Conservation (phyloP, 1,284 basidiomycete species). For the Mycena citricolor region DNA sequence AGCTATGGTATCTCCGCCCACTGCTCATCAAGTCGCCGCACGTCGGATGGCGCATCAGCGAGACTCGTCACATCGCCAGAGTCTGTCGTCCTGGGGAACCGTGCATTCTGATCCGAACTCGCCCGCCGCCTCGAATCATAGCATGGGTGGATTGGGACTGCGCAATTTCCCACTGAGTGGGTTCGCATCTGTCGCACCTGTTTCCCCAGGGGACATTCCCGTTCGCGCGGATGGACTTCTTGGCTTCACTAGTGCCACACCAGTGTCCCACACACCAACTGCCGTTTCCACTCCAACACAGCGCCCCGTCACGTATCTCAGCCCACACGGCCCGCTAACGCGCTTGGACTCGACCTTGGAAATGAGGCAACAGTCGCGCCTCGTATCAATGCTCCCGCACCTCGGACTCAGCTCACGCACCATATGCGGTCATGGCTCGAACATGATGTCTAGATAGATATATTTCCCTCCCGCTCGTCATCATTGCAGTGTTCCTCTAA, state of each 20-base stretch:
- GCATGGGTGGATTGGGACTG: conserved; percentile 15
- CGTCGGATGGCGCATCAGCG: conserved; percentile 11
- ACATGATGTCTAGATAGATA: conserved; percentile 5
- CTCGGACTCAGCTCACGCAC: conserved; percentile 14
- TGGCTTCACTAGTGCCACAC: too few relatives aligned
- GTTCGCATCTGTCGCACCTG: too few relatives aligned
- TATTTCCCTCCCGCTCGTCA: conserved; percentile 9
- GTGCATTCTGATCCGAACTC: conserved; percentile 12
- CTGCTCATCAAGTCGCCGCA: background rate
- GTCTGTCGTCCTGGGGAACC: conserved; percentile 22
- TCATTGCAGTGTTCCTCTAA: conserved; percentile 1
- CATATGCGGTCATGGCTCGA: conserved; percentile 13
- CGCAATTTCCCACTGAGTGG: conserved; percentile 15
- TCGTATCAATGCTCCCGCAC: conserved; percentile 18
- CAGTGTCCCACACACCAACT: too few relatives aligned
- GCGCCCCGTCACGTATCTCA: too few relatives aligned
- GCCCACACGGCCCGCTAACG: too few relatives aligned
- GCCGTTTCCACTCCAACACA: too few relatives aligned
- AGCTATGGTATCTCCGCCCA: background rate
- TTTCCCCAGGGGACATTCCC: too few relatives aligned
- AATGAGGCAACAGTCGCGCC: conserved; percentile 2
- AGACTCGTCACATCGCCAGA: conserved; percentile 10
- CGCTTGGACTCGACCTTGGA: conserved; percentile 20
- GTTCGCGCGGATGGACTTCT: too few relatives aligned
- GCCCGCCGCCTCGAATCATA: conserved; percentile 3